Base-by-base conservation (phyloP, 495 filamentous ascomycete genomes). In the Penicillium manginii region DNA sequence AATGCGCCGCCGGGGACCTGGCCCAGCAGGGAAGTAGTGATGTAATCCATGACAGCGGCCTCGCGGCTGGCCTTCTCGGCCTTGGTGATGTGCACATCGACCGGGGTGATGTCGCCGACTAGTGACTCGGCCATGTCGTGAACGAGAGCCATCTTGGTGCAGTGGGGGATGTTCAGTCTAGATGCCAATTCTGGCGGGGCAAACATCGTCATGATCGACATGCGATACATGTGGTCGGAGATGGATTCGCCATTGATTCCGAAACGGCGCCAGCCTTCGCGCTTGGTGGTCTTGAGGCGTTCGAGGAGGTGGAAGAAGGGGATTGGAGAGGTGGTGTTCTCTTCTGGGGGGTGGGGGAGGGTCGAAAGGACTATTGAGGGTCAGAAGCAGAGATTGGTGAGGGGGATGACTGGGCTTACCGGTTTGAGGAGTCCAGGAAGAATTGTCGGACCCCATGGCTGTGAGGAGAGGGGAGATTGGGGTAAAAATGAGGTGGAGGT, bases 141-240 rank as follows among this genome's bases (percentile, higher is more conserved):
- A 42, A 98, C 78, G 35, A 98, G 81, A 14, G 91, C 92, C 90
- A 98, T 93, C 73, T 90, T 88, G 65, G 90, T 92, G 80, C 94
- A 97, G 61, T 86, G 88, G 3, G 84, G 78, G 59, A 96, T 82
- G 70, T 98, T 86, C 63, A 98, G 72, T 29, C 76, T 78, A 11
- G 82, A 68, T 10, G 86, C 77, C 11, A 96, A 83, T 14, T 91
- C 79, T 0, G 88, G 77, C 17, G 94, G 96, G n/a, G 91, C 92
- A 52, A 98, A 83, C 86, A 98, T 90, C 33, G 90, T 91, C 76
- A 98, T 91, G 67, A 98, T 85, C 49, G 93, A 91, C 94, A 98
- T 98, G 68, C 94, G 91, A 75, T 98, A 98, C 94, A 98, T 98
- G 80, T 98, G 94, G 75, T 98, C 94, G 23, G 91, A 83, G 72